These are phyloP conservation scores for Salix viminalis DNA, from an alignment of 345 rosid genomes.

Conservation along the genomic window DNA sequence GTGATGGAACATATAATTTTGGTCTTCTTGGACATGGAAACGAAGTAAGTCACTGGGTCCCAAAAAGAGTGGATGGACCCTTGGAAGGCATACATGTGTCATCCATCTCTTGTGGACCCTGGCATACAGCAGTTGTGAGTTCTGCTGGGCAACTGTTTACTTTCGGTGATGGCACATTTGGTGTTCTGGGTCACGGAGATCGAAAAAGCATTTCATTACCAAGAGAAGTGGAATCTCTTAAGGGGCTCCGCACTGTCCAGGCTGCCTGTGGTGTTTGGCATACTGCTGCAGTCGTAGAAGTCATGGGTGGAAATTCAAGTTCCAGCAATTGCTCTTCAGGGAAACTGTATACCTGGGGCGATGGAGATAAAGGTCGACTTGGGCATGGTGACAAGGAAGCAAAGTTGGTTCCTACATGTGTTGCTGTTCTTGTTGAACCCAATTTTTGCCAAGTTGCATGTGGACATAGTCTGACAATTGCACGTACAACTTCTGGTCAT, in stretches of 20 bases:
- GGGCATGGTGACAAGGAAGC: conserved; percentile 97
- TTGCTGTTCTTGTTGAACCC: conserved; percentile 93
- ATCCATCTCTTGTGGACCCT: conserved; percentile 72
- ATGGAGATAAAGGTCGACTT: conserved; percentile 94
- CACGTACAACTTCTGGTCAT: conserved; percentile 79
- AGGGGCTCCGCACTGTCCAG: conserved; percentile 71
- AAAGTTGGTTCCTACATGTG: conserved; percentile 89
- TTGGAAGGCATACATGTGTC: conserved; percentile 77
- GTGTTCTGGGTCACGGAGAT: conserved; percentile 78
- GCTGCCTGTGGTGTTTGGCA: conserved; percentile 90
- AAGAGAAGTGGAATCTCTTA: conserved; percentile 74
- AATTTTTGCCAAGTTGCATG: conserved; percentile 92
- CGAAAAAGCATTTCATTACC: conserved; percentile 56
- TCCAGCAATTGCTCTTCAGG: conserved; percentile 92
- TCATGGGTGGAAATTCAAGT: conserved; percentile 89
- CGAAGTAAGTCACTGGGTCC: conserved; percentile 74
- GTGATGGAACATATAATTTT: conserved; percentile 64
- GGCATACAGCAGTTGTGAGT: conserved; percentile 82
- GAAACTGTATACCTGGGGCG: conserved; percentile 98
- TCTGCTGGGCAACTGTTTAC: conserved; percentile 74
- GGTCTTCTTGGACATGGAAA: conserved; percentile 85
- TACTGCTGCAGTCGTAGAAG: conserved; percentile 93
- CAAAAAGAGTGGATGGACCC: conserved; percentile 70
- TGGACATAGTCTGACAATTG: conserved; percentile 91
- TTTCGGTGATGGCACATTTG: conserved; percentile 79